Conservation (phyloP, 148 eudicot genomes). For the Chenopodium formosanum region DNA sequence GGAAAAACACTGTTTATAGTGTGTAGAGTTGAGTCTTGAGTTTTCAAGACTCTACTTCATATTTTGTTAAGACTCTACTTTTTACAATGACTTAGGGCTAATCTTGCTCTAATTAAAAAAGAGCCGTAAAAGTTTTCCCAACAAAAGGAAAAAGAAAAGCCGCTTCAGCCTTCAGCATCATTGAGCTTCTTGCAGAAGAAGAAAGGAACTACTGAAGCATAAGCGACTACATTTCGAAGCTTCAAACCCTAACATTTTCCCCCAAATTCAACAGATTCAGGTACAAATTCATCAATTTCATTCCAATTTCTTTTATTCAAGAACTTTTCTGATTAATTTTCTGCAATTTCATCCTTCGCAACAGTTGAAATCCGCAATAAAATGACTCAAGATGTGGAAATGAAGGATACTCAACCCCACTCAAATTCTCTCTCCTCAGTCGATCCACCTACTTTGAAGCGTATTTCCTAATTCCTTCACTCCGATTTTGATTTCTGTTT, state of each 20-base stretch:
- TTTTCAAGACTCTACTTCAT: no score
- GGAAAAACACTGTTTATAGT: no score
- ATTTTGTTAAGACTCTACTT: no score
- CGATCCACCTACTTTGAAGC: slow-evolving; percentile 55
- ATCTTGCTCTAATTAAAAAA: no score
- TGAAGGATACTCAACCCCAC: slow-evolving; percentile 66
- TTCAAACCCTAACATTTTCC: slow-evolving; percentile 25
- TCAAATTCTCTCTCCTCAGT: slow-evolving; percentile 56
- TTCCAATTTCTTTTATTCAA: not conserved
- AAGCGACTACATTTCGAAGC: not conserved
- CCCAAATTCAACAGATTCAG: slow-evolving; percentile 13
- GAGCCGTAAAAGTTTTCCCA: no score
- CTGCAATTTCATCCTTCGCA: not conserved
- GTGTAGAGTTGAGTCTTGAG: no score
- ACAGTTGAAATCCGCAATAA: not conserved
- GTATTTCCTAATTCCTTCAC: slow-evolving; percentile 29
- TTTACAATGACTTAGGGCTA: no score
- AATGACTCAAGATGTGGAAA: slow-evolving; percentile 89
- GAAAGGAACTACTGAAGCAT: slow-evolving; percentile 20
- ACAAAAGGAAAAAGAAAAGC: not conserved
- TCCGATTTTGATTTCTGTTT: not conserved
- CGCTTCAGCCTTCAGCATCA: no score
- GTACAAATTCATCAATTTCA: slow-evolving; percentile 1
- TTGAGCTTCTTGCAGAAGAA: slow-evolving; percentile 22
- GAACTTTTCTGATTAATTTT: not conserved